Conservation (phyloP, 139 green algal species). For the Chlamydomonas schloesseri region DNA sequence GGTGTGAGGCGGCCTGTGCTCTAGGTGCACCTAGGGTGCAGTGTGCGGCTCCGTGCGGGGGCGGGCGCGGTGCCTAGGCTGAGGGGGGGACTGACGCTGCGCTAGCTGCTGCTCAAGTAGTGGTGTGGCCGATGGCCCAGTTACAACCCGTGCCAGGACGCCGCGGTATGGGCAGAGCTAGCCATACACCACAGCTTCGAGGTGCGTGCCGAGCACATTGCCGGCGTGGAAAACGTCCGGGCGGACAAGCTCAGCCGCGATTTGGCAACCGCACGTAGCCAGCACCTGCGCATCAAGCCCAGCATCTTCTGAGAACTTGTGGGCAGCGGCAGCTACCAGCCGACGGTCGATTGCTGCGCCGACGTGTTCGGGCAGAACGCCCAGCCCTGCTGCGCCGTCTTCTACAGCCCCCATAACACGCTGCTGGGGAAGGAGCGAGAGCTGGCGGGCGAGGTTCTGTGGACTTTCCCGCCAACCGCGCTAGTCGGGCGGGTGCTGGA, state of each 20-base stretch:
- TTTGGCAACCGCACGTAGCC: background rate
- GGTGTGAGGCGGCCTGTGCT: too few relatives aligned
- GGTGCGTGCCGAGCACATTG: slow-evolving; percentile 3
- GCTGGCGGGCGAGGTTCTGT: slow-evolving; percentile 29
- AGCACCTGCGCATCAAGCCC: background rate
- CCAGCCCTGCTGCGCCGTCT: background rate
- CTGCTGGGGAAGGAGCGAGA: background rate
- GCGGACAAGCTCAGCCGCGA: too few relatives aligned
- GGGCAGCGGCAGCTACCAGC: background rate
- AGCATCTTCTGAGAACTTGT: background rate
- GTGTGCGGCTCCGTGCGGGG: too few relatives aligned
- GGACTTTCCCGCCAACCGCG: slow-evolving; percentile 3
- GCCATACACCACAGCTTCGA: background rate
- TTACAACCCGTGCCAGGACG: too few relatives aligned
- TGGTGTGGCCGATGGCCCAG: too few relatives aligned
- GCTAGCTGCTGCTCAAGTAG: too few relatives aligned
- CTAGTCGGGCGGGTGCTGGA: background rate
- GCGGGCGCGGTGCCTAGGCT: too few relatives aligned
- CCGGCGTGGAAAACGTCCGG: too few relatives aligned
- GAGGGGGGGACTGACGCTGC: too few relatives aligned
- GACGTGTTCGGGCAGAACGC: background rate
- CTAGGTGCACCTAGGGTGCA: too few relatives aligned
- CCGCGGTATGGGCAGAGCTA: too few relatives aligned
- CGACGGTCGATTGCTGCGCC: slow-evolving; percentile 26
- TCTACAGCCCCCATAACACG: background rate